phyloP scores from a whole-genome alignment of 345 rosid genomes.

The Salix udensis region DNA sequence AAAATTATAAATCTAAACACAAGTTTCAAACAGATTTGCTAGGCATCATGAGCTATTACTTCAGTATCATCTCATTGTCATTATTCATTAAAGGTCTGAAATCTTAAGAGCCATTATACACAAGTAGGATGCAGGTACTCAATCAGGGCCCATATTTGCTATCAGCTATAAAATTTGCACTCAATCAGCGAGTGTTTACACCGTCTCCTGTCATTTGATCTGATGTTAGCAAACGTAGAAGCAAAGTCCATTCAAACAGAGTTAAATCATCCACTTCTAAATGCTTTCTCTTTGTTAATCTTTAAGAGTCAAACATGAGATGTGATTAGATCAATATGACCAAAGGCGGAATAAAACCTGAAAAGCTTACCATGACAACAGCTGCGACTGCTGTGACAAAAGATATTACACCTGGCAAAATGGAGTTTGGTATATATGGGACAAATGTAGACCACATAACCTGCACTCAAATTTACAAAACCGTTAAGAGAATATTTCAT shows the following conservation, averaged over 20 bases:
- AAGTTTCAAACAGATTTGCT: not conserved
- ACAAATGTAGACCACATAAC: constrained; percentile 95
- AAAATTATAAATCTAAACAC: not conserved
- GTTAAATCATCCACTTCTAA: not conserved
- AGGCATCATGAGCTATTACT: not conserved
- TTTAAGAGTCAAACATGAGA: not conserved
- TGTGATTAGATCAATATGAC: not conserved
- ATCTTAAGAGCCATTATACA: not conserved
- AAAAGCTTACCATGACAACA: constrained; percentile 65
- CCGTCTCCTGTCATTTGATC: not conserved
- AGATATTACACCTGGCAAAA: constrained; percentile 63
- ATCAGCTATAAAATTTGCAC: not conserved
- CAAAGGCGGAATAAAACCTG: not conserved
- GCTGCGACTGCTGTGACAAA: constrained; percentile 56
- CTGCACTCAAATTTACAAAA: constrained; percentile 31
- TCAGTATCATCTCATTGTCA: not conserved
- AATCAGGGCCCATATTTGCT: too few relatives aligned
- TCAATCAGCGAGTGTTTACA: not conserved
- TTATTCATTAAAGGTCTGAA: not conserved
- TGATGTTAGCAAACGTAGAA: not conserved
- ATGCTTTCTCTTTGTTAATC: not conserved
- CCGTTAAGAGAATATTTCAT: not conserved
- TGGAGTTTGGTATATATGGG: constrained; percentile 60
- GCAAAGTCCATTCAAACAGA: not conserved
- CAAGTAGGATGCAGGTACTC: not conserved